phyloP scores from a whole-genome alignment of 257 asterid genomes.

The Linderniella brevidens region DNA sequence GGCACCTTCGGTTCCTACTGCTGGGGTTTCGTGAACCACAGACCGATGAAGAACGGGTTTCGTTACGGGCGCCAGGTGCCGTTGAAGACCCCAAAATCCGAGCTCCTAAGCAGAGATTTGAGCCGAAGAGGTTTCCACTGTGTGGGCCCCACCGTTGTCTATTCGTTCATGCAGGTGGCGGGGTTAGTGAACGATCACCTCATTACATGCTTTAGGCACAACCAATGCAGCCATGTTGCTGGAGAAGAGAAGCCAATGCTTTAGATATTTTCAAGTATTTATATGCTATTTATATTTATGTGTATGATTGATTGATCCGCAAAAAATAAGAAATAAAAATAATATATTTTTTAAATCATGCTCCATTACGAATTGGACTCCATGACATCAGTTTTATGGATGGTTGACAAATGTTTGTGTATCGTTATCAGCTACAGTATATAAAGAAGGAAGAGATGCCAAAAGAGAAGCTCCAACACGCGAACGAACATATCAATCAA shows the following conservation, averaged over 20 bases:
- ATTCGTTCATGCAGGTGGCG: conserved; percentile 68
- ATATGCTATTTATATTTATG: no score
- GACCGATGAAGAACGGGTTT: conserved; percentile 24
- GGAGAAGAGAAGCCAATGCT: background rate
- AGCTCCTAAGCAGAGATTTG: conserved; percentile 56
- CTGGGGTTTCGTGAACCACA: conserved; percentile 59
- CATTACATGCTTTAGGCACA: conserved; percentile 50
- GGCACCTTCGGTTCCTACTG: conserved; percentile 61
- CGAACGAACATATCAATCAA: no score
- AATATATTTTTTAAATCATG: no score
- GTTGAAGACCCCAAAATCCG: conserved; percentile 70
- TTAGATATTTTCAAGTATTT: no score
- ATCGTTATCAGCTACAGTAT: no score
- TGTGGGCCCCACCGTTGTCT: conserved; percentile 64
- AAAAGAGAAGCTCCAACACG: no score
- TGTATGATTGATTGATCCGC: no score
- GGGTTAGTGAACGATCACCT: conserved; percentile 68
- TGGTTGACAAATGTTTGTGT: no score
- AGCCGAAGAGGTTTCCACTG: conserved; percentile 59
- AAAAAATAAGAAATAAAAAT: no score
- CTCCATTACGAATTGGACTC: no score
- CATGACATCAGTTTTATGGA: no score
- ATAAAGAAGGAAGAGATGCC: no score
- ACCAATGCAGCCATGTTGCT: conserved; percentile 11
- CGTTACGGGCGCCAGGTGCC: conserved; percentile 58